Evolutionary conservation across 73 alveolate species (phyloP).

Genomic region (Breviolum minutum): DNA sequence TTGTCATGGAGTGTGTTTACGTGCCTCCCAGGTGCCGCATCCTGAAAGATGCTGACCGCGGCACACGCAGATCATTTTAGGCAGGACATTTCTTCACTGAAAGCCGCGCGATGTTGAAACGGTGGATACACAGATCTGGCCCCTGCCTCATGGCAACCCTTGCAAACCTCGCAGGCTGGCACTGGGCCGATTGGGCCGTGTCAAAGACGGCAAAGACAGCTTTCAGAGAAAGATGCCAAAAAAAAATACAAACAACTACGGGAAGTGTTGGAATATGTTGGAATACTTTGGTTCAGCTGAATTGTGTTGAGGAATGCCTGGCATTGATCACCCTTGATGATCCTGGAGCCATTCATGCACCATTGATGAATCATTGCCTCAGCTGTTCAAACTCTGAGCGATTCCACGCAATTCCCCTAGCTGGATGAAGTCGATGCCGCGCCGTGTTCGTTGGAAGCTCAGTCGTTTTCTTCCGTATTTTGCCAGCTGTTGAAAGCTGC

Average conservation of each 20-base stretch:
- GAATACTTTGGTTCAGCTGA: too few relatives aligned
- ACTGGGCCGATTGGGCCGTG: conserved; percentile 24
- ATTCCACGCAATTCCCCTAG: too few relatives aligned
- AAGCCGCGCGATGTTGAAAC: neutral
- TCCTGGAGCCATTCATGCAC: too few relatives aligned
- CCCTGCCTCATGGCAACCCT: neutral
- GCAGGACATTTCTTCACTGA: neutral
- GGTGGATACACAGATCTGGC: neutral
- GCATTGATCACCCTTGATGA: too few relatives aligned
- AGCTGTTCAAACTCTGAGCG: too few relatives aligned
- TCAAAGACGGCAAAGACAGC: conserved; percentile 15
- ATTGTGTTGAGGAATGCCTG: too few relatives aligned
- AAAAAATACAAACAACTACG: neutral
- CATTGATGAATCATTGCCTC: too few relatives aligned
- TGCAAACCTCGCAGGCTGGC: neutral
- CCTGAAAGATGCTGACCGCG: neutral
- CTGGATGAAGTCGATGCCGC: neutral
- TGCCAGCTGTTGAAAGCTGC: too few relatives aligned
- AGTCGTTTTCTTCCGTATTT: neutral
- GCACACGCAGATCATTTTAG: neutral
- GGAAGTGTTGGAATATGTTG: too few relatives aligned
- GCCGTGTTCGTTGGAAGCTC: neutral
- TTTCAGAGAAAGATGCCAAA: neutral
- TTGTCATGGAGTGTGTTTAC: too few relatives aligned
- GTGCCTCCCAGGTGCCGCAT: neutral